phyloP scores from a whole-genome alignment of 805 yeast species.

The Candida ulmi region DNA sequence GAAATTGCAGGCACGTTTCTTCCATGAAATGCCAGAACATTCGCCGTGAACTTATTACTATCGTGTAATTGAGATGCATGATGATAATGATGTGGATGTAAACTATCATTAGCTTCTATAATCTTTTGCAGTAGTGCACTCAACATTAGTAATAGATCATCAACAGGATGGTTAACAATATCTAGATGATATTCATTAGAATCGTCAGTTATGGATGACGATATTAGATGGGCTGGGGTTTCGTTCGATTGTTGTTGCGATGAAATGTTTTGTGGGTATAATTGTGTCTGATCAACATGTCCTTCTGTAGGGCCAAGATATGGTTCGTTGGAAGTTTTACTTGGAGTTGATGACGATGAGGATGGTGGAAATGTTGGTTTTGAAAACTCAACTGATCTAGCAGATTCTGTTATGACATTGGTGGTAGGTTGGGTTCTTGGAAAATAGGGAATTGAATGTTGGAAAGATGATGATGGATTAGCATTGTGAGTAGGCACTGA shows the following conservation, averaged over 20 bases:
- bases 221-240: conserved; percentile 9
- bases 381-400: conserved; percentile 13
- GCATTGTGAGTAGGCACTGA: conserved; percentile 17
- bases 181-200: conserved; percentile 26
- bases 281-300: too few species aligned
- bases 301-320: not conserved
- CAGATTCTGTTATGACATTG: conserved; percentile 26
- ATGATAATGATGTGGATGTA: conserved; percentile 51
- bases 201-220: conserved; percentile 1
- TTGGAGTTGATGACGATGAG: not conserved
- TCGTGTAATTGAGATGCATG: conserved; percentile 24
- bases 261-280: not conserved
- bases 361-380: conserved; percentile 4
- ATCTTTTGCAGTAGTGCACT: conserved; percentile 81
- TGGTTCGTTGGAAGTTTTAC: not conserved
- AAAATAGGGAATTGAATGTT: conserved; percentile 22
- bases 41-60: conserved; percentile 48
- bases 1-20: conserved; percentile 95
- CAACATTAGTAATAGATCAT: conserved; percentile 77
- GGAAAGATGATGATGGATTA: conserved; percentile 8
- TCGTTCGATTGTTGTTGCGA: not conserved
- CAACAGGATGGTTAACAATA: conserved; percentile 78
- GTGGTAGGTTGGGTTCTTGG: conserved; percentile 48
- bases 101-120: conserved; percentile 81
- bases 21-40: conserved; percentile 89